Percentiles rank a stretch among this genome's conserved stretches.
Conservation (phyloP, 805 yeast genomes). For the Trichomonascus vanleenenianus region DNA sequence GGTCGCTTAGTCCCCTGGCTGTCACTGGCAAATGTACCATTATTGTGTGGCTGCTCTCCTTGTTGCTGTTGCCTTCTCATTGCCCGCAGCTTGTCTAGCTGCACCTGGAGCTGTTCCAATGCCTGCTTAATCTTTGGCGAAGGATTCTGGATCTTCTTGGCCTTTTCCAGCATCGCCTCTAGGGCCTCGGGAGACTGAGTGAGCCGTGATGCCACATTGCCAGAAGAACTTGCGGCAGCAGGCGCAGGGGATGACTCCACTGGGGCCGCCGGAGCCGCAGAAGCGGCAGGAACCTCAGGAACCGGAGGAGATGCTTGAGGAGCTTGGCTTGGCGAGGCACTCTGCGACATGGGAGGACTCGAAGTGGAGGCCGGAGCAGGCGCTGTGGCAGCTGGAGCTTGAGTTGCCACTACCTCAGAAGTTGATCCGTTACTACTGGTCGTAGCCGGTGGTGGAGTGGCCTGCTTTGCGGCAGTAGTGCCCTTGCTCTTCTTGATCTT, state of each 20-base stretch:
- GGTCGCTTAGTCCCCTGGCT: background rate
- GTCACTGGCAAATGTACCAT: background rate
- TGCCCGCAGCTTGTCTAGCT: slow-evolving; percentile 16
- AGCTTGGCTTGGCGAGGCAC: too few species aligned
- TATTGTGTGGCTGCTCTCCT: background rate
- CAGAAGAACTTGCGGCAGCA: too few species aligned
- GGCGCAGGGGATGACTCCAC: too few species aligned
- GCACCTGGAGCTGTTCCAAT: slow-evolving; percentile 28
- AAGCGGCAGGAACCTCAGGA: too few species aligned
- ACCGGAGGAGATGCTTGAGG: too few species aligned
- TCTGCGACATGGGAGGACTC: too few species aligned
- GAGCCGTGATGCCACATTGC: slow-evolving; percentile 2
- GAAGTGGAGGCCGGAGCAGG: too few species aligned
- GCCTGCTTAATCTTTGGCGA: slow-evolving; percentile 28
- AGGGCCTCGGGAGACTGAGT: slow-evolving; percentile 25
- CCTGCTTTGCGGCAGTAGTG: slow-evolving; percentile 3
- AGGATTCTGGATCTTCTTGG: slow-evolving; percentile 31
- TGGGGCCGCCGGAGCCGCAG: too few species aligned
- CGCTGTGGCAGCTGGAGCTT: background rate
- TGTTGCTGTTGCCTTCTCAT: slow-evolving; percentile 3
- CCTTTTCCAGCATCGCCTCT: slow-evolving; percentile 29
- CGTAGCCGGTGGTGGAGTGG: slow-evolving; percentile 7
- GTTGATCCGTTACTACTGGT: background rate
- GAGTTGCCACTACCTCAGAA: background rate
- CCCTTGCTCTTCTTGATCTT: slow-evolving; percentile 11